These are phyloP conservation scores for Kodamaea anthophila DNA, from an alignment of 1,139 yeast species.

Conservation along the genomic window DNA sequence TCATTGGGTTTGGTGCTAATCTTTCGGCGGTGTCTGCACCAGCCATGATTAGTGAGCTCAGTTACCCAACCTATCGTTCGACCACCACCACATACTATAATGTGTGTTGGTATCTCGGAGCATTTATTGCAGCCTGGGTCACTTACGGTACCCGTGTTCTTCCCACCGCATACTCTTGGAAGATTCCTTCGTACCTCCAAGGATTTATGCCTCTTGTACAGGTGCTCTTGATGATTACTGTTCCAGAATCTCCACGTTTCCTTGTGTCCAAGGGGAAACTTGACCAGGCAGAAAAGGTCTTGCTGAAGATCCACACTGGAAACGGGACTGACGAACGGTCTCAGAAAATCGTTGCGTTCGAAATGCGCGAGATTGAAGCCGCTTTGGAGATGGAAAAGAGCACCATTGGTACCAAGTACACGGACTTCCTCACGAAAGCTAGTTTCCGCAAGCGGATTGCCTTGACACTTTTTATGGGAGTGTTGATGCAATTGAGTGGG, in stretches of 20 bases:
- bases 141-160: slow-evolving; percentile 41
- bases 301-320: slow-evolving; percentile 40
- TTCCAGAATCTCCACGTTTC: slow-evolving; percentile 47
- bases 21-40: slow-evolving; percentile 35
- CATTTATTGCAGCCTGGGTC: slow-evolving; percentile 50
- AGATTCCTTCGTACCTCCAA: slow-evolving; percentile 43
- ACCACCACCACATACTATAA: slow-evolving; percentile 41
- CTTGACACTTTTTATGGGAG: slow-evolving; percentile 27
- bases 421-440: slow-evolving; percentile 28
- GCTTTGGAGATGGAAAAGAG: slow-evolving; percentile 32
- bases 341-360: slow-evolving; percentile 35
- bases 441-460: slow-evolving; percentile 42
- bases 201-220: slow-evolving; percentile 27
- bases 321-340: slow-evolving; percentile 24
- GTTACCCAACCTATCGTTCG: slow-evolving; percentile 46
- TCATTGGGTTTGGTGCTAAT: slow-evolving; percentile 39
- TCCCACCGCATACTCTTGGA: slow-evolving; percentile 32
- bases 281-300: slow-evolving; percentile 26
- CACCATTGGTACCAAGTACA: slow-evolving; percentile 21
- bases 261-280: slow-evolving; percentile 31
- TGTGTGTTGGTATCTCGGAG: slow-evolving; percentile 42
- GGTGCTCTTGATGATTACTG: slow-evolving; percentile 23
- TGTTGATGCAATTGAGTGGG: slow-evolving; percentile 46
- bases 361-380: slow-evolving; percentile 39
- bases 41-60: slow-evolving; percentile 37